Base-by-base conservation (phyloP, 2,329 filamentous ascomycete species). In the Fusarium nodosum region DNA sequence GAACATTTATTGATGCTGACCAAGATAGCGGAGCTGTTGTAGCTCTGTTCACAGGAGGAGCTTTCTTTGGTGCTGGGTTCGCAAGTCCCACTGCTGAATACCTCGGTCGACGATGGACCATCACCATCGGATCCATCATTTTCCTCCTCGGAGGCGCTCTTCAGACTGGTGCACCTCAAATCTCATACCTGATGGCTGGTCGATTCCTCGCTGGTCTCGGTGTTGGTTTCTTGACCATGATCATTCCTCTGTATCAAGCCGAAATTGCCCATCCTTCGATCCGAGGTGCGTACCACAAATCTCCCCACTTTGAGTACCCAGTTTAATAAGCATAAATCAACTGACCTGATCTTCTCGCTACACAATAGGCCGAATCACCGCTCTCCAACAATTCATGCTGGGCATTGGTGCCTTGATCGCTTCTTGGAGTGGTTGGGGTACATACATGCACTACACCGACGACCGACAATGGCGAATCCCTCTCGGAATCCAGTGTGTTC, bases 321-420 rank as follows among this genome's bases (percentile, higher is more conserved):
- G 16, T 52, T 52, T 52, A 39, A 52, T 52, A 52, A 52, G 48
- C 48, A 52, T 52, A 41, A 52, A 41, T 52, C 18, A 39, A 30
- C 48, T 36, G 22, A 51, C 24, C 48, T 34, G 7, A 36, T 38
- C 26, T 2, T 45, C 26, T 31, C 44, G 33, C 28, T 30, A 2
- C n/a, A 36, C 4, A 45, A 46, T 31, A 52, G 48, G 53, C 42
- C 53, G 53, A 34, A 26, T 56, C 28, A 56, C 91, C 1, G 87
- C 88, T 31, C 82, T 95, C 5, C 92, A 94, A 77, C 92, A 94
- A 73, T 94, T 94, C 75, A 94, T 94, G 91, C 78, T 95, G 53
- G 92, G 92, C 2, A 86, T 95, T 30, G 93, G 93, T 59, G 83
- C 91, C 18, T 85, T 96, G 3, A 80, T 89, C 18, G 92, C 93